Evolutionary conservation across 2,329 filamentous ascomycete genomes (phyloP), one percentile per base, ranked within the genome.

Genomic region (Pseudogymnoascus sp.): DNA sequence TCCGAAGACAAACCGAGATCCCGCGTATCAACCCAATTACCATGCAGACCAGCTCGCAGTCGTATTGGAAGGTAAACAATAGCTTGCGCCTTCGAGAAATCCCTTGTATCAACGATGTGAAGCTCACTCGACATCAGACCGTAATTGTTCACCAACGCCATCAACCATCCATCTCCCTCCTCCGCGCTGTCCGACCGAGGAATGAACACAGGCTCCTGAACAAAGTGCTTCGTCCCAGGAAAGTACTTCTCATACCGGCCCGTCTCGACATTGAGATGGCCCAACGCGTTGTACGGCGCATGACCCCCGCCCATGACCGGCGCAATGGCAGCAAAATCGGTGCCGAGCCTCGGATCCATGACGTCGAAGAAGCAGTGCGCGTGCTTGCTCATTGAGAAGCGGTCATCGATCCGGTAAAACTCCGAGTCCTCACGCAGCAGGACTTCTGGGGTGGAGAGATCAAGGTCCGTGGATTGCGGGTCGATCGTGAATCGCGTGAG

Each of bases 311-410:
- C 63, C 42, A 62, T 56, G 7, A 34, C 25, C 5, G 37, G 43
- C 14, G 18, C 12, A 3, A 66, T 59, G 53, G 56, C 12, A 34
- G 23, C 34, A 38, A 67, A 67, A 53, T 71, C 69, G 3, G 68
- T 64, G 3, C 37, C 37, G 40, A 64, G 67, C 4, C 64, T 64
- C 3, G 63, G 66, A 40, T 71, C 68, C 38, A 72, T 69, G 1
- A 68, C 63, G 1, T 77, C 72, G 65, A 80, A 77, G 78, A 79
- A 82, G 69, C 25, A 28, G 25, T 28, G 25, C 25, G 25, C 7
- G 25, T 28, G 25, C 25, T 28, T 28, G 25, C 7, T 28, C 25
- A 28, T 28, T 5, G 25, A 28, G 7, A 28, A 28, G 25, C 71
- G 67, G n/a, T 73, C 71, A 43, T 73, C 71, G 14, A 73, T 71